phyloP scores from a whole-genome alignment of 441 rosid genomes.

The Eutrema salsugineum region DNA sequence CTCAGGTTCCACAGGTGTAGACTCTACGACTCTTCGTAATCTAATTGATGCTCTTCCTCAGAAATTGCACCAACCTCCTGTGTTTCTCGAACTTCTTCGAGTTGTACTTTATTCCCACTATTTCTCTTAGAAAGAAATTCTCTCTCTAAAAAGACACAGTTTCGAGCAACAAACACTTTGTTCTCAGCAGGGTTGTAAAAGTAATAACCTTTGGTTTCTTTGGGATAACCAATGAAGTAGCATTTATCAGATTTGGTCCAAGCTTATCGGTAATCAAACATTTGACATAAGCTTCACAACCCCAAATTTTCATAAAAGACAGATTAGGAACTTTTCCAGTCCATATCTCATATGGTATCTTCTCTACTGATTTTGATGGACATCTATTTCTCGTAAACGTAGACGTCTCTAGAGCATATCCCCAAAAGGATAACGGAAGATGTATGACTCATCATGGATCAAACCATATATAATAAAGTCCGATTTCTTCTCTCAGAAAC shows the following conservation, averaged over 20 bases:
- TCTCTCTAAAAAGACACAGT: not conserved
- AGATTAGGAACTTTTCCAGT: no score
- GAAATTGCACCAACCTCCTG: not conserved
- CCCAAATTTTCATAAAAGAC: no score
- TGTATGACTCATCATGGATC: not conserved
- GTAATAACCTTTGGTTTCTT: no score
- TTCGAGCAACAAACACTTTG: not conserved
- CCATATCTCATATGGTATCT: no score
- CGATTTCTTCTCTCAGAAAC: not conserved
- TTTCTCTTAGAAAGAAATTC: not conserved
- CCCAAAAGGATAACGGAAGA: not conserved
- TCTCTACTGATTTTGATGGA: not conserved
- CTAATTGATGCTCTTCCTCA: not conserved
- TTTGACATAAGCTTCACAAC: no score
- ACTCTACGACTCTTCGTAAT: not conserved
- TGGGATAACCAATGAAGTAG: not conserved
- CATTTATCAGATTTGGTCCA: no score
- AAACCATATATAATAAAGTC: not conserved
- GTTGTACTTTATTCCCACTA: not conserved
- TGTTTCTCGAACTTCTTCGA: no score
- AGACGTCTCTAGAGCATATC: not conserved
- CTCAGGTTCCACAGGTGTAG: not conserved
- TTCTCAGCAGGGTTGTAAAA: not conserved
- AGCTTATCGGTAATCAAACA: no score
- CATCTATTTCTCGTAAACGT: not conserved